Percentiles rank a stretch among this genome's conserved stretches.
phyloP scores from a whole-genome alignment of 2,329 filamentous ascomycete genomes.

The Metarhizium sp. region DNA sequence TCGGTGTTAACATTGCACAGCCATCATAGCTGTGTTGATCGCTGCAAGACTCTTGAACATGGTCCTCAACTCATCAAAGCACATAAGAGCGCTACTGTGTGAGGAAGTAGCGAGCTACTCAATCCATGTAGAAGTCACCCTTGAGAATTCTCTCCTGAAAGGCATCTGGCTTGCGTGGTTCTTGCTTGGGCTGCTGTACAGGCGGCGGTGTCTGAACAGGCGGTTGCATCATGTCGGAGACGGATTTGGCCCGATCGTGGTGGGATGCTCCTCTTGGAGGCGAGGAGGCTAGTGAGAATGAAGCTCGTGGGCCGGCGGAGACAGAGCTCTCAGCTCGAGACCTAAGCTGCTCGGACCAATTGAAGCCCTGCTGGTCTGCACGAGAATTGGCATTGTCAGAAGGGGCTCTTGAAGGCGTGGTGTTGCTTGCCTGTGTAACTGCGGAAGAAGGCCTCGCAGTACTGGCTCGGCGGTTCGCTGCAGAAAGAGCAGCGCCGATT shows the following conservation, averaged over 20 bases:
- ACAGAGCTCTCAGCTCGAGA: constrained; percentile 78
- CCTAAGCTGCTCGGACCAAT: constrained; percentile 94
- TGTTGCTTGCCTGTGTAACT: constrained; percentile 48
- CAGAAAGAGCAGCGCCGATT: constrained; percentile 23
- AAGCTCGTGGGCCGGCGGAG: constrained; percentile 40
- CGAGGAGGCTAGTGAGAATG: constrained; percentile 47
- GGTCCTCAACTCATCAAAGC: not conserved
- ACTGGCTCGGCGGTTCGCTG: constrained; percentile 27
- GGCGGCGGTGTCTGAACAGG: constrained; percentile 40
- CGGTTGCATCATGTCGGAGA: constrained; percentile 53
- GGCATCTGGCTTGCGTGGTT: constrained; percentile 70
- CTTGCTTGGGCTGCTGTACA: constrained; percentile 34
- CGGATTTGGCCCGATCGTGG: constrained; percentile 62
- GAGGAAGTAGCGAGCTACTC: constrained; percentile 11
- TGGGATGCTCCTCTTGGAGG: constrained; percentile 25
- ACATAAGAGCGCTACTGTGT: not conserved
- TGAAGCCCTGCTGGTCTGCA: constrained; percentile 80
- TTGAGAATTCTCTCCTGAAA: constrained; percentile 97
- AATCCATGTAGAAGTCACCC: constrained; percentile 98
- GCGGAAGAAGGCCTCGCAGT: constrained; percentile 20
- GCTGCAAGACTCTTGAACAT: too few species aligned
- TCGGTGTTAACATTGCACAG: not conserved
- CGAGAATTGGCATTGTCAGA: constrained; percentile 55
- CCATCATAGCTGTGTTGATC: not conserved
- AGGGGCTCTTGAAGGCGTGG: constrained; percentile 45